phyloP scores from a whole-genome alignment of 768 basidiomycete species.

The Amanita exitialis region DNA sequence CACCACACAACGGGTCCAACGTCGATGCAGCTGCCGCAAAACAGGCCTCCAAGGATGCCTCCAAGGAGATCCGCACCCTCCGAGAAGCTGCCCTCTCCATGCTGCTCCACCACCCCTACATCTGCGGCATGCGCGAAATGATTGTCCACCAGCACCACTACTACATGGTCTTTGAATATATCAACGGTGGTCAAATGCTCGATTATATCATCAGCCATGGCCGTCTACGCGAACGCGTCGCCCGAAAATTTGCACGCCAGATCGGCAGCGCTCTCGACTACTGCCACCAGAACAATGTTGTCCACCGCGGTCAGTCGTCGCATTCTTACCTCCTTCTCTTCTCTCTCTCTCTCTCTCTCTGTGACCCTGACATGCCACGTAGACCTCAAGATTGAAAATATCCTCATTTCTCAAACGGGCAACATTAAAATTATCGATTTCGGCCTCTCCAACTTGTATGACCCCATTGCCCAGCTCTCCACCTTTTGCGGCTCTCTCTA shows the following conservation, averaged over 20 bases:
- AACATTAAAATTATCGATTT: slow-evolving; percentile 99
- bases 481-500: slow-evolving; percentile 98
- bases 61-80: slow-evolving; percentile 93
- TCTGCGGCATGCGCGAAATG: slow-evolving; percentile 99
- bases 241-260: slow-evolving; percentile 95
- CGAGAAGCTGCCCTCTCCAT: slow-evolving; percentile 93
- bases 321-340: neutral
- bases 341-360: neutral
- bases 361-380: neutral
- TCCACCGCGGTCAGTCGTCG: slow-evolving; percentile 66
- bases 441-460: slow-evolving; percentile 92
- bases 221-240: slow-evolving; percentile 87
- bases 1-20: slow-evolving; percentile 32
- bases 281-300: slow-evolving; percentile 95
- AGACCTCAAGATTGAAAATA: slow-evolving; percentile 99
- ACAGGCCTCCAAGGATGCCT: slow-evolving; percentile 80
- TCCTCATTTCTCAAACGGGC: slow-evolving; percentile 95
- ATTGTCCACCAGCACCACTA: slow-evolving; percentile 96
- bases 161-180: slow-evolving; percentile 99
- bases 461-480: slow-evolving; percentile 70
- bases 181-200: slow-evolving; percentile 98
- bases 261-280: slow-evolving; percentile 95
- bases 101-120: slow-evolving; percentile 95
- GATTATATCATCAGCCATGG: slow-evolving; percentile 99
- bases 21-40: slow-evolving; percentile 56